Conservation (phyloP, 495 filamentous ascomycete species). For the Platismatia glauca region DNA sequence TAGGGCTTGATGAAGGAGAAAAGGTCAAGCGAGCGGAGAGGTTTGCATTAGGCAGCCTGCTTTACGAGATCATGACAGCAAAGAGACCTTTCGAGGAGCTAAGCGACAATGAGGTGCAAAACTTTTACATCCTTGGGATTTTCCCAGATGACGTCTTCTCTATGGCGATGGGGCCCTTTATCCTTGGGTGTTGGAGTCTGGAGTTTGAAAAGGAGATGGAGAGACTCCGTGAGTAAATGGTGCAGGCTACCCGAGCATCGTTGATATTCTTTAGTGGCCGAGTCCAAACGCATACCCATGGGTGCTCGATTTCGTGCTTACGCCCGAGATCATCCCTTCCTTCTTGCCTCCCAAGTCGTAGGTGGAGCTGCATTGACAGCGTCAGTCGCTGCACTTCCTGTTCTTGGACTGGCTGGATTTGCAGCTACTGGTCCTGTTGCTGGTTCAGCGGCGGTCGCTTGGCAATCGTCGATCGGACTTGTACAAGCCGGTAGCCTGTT, state of each 20-base stretch:
- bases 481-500: conserved; percentile 27
- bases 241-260: neutral
- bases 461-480: conserved; percentile 22
- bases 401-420: neutral
- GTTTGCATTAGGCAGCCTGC: conserved; percentile 15
- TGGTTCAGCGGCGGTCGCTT: conserved; percentile 10
- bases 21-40: conserved; percentile 10
- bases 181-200: conserved; percentile 16
- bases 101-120: neutral
- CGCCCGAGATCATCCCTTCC: neutral
- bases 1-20: neutral
- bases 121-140: neutral
- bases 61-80: conserved; percentile 18
- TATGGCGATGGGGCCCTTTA: conserved; percentile 7
- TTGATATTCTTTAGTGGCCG: neutral
- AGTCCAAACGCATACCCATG: neutral
- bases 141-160: conserved; percentile 17
- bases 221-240: neutral
- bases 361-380: neutral
- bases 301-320: neutral
- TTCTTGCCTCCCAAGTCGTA: neutral
- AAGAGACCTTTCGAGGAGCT: conserved; percentile 14
- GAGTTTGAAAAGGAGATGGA: conserved; percentile 12
- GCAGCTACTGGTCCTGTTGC: conserved; percentile 12
- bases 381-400: neutral